phyloP scores from a whole-genome alignment of 2,329 filamentous ascomycete genomes.

The Hypoxylon sp. region DNA sequence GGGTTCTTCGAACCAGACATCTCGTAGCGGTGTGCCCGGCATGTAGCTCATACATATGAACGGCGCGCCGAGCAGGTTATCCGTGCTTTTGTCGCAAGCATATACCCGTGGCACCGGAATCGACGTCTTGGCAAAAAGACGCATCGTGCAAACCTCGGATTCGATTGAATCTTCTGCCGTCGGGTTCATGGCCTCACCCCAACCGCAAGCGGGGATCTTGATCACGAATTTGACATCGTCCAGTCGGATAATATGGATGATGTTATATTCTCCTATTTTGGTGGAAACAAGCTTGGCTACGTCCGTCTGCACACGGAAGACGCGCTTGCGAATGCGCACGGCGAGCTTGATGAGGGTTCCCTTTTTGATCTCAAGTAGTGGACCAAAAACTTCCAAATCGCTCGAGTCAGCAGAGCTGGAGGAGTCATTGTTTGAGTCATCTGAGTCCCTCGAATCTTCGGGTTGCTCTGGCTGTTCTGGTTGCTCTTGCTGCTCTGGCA shows the following conservation, averaged over 20 bases:
- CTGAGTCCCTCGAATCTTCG: too few species aligned
- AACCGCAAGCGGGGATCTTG: constrained; percentile 11
- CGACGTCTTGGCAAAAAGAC: constrained; percentile 15
- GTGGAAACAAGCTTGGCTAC: not conserved
- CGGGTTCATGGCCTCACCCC: constrained; percentile 18
- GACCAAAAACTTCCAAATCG: constrained; percentile 6
- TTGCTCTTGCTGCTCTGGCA: too few species aligned
- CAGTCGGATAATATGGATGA: constrained; percentile 21
- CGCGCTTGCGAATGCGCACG: constrained; percentile 9
- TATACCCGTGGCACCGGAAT: constrained; percentile 28
- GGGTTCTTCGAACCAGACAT: constrained; percentile 11
- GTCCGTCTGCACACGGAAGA: not conserved
- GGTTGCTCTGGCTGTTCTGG: too few species aligned
- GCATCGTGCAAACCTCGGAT: constrained; percentile 24
- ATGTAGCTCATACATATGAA: constrained; percentile 32
- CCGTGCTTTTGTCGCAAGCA: constrained; percentile 15
- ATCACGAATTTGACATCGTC: constrained; percentile 28
- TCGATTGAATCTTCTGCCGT: constrained; percentile 21
- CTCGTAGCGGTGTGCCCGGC: constrained; percentile 1
- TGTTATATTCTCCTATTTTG: constrained; percentile 13
- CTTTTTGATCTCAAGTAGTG: constrained; percentile 12
- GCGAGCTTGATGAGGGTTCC: constrained; percentile 18
- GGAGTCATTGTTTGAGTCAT: too few species aligned
- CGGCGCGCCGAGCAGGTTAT: constrained; percentile 16
- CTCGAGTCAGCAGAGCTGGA: too few species aligned